phyloP scores from a whole-genome alignment of 805 yeast genomes.

The Myxozyma mucilagina region DNA sequence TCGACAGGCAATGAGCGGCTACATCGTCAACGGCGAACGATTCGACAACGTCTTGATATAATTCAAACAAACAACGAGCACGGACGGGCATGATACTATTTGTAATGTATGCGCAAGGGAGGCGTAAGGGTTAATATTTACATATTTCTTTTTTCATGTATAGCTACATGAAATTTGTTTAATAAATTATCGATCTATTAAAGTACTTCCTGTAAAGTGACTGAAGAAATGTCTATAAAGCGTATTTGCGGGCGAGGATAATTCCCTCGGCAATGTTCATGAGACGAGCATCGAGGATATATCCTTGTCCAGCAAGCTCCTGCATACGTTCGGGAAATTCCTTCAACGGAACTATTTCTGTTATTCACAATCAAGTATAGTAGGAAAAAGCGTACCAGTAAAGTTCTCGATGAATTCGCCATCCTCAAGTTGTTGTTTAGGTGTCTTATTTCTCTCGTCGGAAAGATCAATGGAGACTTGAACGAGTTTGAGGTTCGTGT shows the following conservation, averaged over 20 bases:
- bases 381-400: slow-evolving; percentile 37
- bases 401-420: slow-evolving; percentile 92
- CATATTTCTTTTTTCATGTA: background rate
- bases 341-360: slow-evolving; percentile 53
- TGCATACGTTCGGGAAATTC: slow-evolving; percentile 57
- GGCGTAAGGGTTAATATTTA: background rate
- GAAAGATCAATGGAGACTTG: slow-evolving; percentile 73
- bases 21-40: slow-evolving; percentile 52
- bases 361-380: background rate
- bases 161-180: background rate
- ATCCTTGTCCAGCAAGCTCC: slow-evolving; percentile 62
- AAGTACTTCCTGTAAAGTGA: background rate
- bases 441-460: slow-evolving; percentile 65
- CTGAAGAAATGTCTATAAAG: slow-evolving; percentile 1
- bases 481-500: slow-evolving; percentile 80
- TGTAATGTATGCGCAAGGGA: background rate
- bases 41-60: slow-evolving; percentile 59
- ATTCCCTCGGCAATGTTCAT: slow-evolving; percentile 85
- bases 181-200: background rate
- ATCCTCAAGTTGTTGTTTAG: slow-evolving; percentile 77
- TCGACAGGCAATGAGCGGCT: slow-evolving; percentile 69
- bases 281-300: slow-evolving; percentile 80
- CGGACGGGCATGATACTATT: too few relatives aligned
- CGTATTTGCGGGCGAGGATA: slow-evolving; percentile 48
- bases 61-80: background rate